Base-by-base conservation (phyloP, 2,329 filamentous ascomycete species). In the Alternaria dauci region DNA sequence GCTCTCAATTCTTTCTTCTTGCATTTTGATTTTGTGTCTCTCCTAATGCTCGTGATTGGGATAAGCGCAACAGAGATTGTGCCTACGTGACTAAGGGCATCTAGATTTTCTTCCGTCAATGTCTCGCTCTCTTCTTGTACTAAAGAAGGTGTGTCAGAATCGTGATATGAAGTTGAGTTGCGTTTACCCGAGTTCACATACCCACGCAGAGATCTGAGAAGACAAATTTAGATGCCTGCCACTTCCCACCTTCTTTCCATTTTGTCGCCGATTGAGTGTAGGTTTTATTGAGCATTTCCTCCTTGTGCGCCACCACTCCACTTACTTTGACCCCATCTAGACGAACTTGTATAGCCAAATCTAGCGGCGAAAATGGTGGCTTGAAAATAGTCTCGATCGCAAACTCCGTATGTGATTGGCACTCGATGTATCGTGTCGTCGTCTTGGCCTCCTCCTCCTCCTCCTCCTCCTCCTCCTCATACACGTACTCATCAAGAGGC, bases 281-380 rank as follows among this genome's bases (percentile, higher is more conserved):
- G 5, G 8, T 25, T 4, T 5, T 3, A 3, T 23, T 25, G 2
- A 43, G 11, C 12, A 43, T 43, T 5, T 2, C 12, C 14, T 26
- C 20, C 20, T 41, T 41, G 4, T 6, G n/a, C 23, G 5, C 39
- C 5, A 23, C 6, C 39, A 5, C 2, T 20, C 18, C 1, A 8
- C 5, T 1, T 8, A 23, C 39, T 16, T 2, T 26, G 4, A 16
- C 3, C 14, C 7, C 41, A 18, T 43, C 41, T 16, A 43, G 12
- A 42, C 2, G 14, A 14, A 12, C 5, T 11, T 1, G 1, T 3
- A 42, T 5, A 1, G 1, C 7, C 4, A 12, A 4, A 3, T 43
- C 25, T 8, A 46, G 18, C 5, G 26, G 43, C 0, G 2, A 1
- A 14, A 47, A 32, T 2, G 43, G 11, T 14, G 43, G 1, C 1